Conservation (phyloP, 129 eudicot genomes). For the Centella asiatica region DNA sequence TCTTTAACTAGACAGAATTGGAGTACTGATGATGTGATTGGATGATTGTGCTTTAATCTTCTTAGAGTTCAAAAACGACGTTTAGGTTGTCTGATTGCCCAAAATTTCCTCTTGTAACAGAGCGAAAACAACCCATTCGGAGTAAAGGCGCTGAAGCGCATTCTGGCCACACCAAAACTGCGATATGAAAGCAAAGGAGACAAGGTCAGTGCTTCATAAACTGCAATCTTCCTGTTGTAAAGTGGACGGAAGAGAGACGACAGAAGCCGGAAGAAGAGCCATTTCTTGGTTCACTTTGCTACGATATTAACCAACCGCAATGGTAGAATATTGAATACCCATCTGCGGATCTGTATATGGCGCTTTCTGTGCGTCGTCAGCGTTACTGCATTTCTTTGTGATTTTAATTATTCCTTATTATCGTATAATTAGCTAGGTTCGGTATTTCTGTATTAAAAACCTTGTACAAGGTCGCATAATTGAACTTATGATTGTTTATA, state of each 20-base stretch:
- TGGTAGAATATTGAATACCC: slow-evolving; percentile 16
- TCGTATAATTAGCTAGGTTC: no score
- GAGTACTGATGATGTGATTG: no score
- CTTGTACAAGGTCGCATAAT: no score
- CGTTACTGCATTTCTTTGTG: not conserved
- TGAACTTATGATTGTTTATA: no score
- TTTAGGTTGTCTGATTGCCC: not conserved
- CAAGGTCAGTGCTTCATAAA: slow-evolving; percentile 34
- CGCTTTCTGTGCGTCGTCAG: slow-evolving; percentile 5
- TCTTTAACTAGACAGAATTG: no score
- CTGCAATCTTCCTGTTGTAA: not conserved
- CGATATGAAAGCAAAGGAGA: slow-evolving; percentile 8
- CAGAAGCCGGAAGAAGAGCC: not conserved
- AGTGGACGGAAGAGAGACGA: not conserved
- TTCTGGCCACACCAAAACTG: slow-evolving; percentile 43
- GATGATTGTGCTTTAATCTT: no score
- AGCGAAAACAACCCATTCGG: slow-evolving; percentile 55
- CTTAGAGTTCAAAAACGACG: no score
- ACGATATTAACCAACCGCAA: slow-evolving; percentile 1
- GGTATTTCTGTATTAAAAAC: no score
- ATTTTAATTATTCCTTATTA: not conserved
- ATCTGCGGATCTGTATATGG: slow-evolving; percentile 31
- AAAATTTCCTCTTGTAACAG: slow-evolving; percentile 25
- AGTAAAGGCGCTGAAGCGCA: slow-evolving; percentile 57
- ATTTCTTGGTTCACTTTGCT: no score